A percentile compares a stretch with the other conserved stretches of the same genome.
Conservation (phyloP, 2,329 filamentous ascomycete species). For the Ophiosphaerella narmari region DNA sequence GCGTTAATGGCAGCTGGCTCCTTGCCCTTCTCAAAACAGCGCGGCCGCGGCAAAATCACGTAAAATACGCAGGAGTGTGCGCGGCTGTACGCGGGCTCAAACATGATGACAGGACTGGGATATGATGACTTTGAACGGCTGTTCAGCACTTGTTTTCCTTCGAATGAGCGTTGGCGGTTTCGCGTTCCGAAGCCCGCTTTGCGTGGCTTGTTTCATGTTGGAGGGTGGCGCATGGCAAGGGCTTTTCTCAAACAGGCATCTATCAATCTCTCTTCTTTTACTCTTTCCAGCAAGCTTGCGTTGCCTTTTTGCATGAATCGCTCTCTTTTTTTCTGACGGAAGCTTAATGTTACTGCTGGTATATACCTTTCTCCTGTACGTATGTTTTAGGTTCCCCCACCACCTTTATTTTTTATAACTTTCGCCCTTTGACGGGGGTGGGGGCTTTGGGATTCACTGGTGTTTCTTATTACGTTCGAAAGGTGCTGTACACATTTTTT, state of each 20-base stretch:
- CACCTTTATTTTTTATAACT: not conserved
- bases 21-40: too few species aligned
- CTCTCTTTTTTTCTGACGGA: slow-evolving; percentile 9
- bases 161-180: not conserved
- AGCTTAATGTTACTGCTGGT: slow-evolving; percentile 26
- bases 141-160: slow-evolving; percentile 10
- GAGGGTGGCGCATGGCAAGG: slow-evolving; percentile 3
- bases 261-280: not conserved
- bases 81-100: too few species aligned
- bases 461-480: not conserved
- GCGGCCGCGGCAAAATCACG: too few species aligned
- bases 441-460: not conserved
- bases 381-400: slow-evolving; percentile 19
- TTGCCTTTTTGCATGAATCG: slow-evolving; percentile 1
- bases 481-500: slow-evolving; percentile 4
- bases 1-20: not conserved
- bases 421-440: not conserved
- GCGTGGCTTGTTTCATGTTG: slow-evolving; percentile 8
- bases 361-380: slow-evolving; percentile 46
- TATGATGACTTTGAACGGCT: slow-evolving; percentile 24
- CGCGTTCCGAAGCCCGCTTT: not conserved
- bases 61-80: too few species aligned
- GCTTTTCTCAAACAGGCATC: slow-evolving; percentile 4
- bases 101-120: not conserved
- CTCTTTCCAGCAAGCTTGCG: slow-evolving; percentile 8